phyloP scores from a whole-genome alignment of 192 early-diverging fungal genomes.

The Coemansia asiatica region DNA sequence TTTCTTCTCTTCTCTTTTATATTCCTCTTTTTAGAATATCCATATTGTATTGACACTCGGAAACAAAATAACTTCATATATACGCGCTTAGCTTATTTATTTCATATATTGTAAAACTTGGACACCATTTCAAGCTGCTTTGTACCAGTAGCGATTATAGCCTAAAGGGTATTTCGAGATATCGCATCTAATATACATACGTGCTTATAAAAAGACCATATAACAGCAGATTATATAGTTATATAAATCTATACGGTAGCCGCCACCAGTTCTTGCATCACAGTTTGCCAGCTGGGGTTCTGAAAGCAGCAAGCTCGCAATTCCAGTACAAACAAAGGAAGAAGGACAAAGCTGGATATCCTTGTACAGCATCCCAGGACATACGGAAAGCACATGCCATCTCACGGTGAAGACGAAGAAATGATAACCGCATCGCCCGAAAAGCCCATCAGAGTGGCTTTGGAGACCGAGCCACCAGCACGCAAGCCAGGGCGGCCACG shows the following conservation, averaged over 20 bases:
- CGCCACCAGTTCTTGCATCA: no score
- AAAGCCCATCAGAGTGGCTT: constrained; percentile 33
- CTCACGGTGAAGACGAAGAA: constrained; percentile 35
- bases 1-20: neutral
- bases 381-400: constrained; percentile 27
- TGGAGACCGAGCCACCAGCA: constrained; percentile 50
- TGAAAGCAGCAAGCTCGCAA: neutral
- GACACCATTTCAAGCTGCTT: no score
- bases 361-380: constrained; percentile 25
- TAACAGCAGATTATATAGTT: neutral
- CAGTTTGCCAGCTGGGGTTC: no score
- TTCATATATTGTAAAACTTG: no score
- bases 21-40: neutral
- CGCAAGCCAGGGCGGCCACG: constrained; percentile 56
- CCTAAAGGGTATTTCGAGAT: no score
- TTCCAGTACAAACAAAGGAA: neutral
- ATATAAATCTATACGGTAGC: neutral
- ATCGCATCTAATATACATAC: no score
- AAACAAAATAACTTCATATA: no score
- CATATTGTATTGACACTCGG: neutral
- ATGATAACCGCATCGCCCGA: constrained; percentile 32
- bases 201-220: no score
- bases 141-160: no score
- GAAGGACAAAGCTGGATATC: constrained; percentile 39
- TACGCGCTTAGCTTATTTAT: no score